These are phyloP conservation scores for Aspergillus carlsbadensis DNA, from an alignment of 495 filamentous ascomycete genomes.

Conservation along the genomic window DNA sequence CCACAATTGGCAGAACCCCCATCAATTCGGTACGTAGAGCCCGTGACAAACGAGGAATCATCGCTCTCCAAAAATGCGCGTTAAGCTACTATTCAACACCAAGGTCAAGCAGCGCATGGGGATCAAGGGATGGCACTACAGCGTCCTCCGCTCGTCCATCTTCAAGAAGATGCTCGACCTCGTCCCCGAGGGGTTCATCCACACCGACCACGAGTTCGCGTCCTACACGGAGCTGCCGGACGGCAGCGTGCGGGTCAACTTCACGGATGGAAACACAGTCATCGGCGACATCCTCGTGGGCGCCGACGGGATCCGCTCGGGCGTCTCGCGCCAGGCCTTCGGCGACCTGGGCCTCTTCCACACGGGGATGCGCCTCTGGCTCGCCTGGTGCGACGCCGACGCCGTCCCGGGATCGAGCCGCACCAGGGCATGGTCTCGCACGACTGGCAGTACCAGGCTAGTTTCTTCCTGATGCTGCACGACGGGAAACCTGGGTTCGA, in stretches of 20 bases:
- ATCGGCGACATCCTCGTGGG: too few relatives aligned
- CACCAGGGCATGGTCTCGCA: conserved; percentile 18
- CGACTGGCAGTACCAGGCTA: conserved; percentile 19
- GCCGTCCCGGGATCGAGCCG: conserved; percentile 14
- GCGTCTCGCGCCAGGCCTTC: conserved; percentile 19
- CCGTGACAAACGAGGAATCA: too few relatives aligned
- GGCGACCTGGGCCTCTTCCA: conserved; percentile 19
- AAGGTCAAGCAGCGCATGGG: conserved; percentile 19
- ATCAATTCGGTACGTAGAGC: too few relatives aligned
- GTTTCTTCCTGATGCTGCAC: conserved; percentile 22
- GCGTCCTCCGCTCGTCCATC: conserved; percentile 19
- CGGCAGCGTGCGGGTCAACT: too few relatives aligned
- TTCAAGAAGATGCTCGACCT: conserved; percentile 21
- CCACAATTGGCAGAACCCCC: too few relatives aligned
- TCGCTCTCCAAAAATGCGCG: too few relatives aligned
- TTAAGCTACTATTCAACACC: conserved; percentile 20
- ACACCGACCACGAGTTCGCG: conserved; percentile 12
- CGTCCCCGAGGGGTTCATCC: conserved; percentile 12
- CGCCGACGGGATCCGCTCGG: conserved; percentile 22
- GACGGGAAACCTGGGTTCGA: conserved; percentile 22
- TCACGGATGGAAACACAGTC: too few relatives aligned
- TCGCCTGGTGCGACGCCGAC: conserved; percentile 24
- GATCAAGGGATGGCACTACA: conserved; percentile 25
- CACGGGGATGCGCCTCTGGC: conserved; percentile 19
- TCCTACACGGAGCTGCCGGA: too few relatives aligned